phyloP scores from a whole-genome alignment of 2,329 filamentous ascomycete genomes.

The Ceratocystis destructans region DNA sequence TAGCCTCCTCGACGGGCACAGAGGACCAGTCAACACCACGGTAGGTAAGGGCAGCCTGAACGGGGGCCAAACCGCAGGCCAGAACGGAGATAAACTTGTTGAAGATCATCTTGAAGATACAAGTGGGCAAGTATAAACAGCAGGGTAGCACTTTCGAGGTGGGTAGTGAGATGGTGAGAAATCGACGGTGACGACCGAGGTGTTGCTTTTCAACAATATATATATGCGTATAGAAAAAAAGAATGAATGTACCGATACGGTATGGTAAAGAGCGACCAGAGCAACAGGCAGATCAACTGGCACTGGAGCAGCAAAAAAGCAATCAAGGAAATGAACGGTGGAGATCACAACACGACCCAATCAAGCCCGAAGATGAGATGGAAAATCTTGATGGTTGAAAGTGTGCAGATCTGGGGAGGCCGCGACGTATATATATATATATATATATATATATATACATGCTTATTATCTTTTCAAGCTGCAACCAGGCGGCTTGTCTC shows the following conservation, averaged over 20 bases:
- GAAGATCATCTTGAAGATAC: conserved; percentile 11
- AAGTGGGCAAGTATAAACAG: background rate
- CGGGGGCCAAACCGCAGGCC: conserved; percentile 10
- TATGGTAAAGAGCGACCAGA: conserved; percentile 3
- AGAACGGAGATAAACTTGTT: conserved; percentile 6
- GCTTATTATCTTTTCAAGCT: background rate
- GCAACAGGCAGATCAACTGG: background rate
- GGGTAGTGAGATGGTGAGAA: background rate
- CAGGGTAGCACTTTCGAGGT: background rate
- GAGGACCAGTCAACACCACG: conserved; percentile 61
- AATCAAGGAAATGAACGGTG: background rate
- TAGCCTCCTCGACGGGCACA: conserved; percentile 45
- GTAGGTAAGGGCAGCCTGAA: conserved; percentile 40
- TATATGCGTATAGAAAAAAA: background rate
- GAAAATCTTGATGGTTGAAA: background rate
- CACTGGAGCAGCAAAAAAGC: background rate
- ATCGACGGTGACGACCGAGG: conserved; percentile 4
- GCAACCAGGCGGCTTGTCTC: background rate
- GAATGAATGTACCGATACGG: conserved; percentile 2
- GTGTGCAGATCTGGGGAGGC: background rate
- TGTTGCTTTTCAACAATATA: background rate
- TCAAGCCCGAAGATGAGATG: background rate
- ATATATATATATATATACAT: background rate
- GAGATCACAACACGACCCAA: background rate
- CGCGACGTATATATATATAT: background rate